Evolutionary conservation across 2,329 filamentous ascomycete species (phyloP).

Genomic region (Coniochaeta prunicola): DNA sequence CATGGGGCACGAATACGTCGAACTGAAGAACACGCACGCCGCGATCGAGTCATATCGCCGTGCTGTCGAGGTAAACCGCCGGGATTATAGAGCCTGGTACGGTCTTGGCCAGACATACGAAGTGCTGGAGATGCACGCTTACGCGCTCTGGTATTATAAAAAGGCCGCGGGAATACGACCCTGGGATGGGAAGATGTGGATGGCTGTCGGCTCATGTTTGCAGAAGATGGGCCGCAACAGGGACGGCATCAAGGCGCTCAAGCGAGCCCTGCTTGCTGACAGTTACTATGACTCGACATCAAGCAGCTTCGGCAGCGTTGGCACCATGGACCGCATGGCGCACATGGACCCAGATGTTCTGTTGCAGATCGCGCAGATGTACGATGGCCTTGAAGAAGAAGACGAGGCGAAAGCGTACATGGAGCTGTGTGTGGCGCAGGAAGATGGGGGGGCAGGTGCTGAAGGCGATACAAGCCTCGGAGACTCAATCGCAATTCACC

Average conservation of each 20-base stretch:
- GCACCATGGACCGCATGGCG: slow-evolving; percentile 40
- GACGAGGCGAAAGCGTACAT: slow-evolving; percentile 87
- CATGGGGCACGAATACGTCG: slow-evolving; percentile 98
- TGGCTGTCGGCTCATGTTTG: slow-evolving; percentile 86
- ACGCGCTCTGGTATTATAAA: slow-evolving; percentile 96
- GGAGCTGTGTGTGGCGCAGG: slow-evolving; percentile 90
- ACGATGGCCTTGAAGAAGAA: slow-evolving; percentile 71
- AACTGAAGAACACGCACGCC: slow-evolving; percentile 96
- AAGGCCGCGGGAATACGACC: slow-evolving; percentile 87
- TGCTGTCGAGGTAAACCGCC: slow-evolving; percentile 90
- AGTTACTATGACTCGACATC: slow-evolving; percentile 67
- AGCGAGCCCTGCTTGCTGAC: slow-evolving; percentile 82
- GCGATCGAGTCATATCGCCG: slow-evolving; percentile 95
- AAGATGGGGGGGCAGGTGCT: slow-evolving; percentile 57
- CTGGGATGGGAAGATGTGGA: slow-evolving; percentile 98
- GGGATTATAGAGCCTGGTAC: slow-evolving; percentile 97
- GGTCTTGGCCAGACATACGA: slow-evolving; percentile 96
- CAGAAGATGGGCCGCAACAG: slow-evolving; percentile 79
- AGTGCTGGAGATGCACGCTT: slow-evolving; percentile 95
- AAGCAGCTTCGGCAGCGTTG: slow-evolving; percentile 44
- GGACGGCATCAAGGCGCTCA: slow-evolving; percentile 93
- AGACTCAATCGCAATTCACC: slow-evolving; percentile 48
- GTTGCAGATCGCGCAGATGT: slow-evolving; percentile 82
- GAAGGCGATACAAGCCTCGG: slow-evolving; percentile 24
- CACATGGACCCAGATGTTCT: slow-evolving; percentile 85